Conservation (phyloP, 768 basidiomycete genomes). For the Lepiota brunneoincarnata region DNA sequence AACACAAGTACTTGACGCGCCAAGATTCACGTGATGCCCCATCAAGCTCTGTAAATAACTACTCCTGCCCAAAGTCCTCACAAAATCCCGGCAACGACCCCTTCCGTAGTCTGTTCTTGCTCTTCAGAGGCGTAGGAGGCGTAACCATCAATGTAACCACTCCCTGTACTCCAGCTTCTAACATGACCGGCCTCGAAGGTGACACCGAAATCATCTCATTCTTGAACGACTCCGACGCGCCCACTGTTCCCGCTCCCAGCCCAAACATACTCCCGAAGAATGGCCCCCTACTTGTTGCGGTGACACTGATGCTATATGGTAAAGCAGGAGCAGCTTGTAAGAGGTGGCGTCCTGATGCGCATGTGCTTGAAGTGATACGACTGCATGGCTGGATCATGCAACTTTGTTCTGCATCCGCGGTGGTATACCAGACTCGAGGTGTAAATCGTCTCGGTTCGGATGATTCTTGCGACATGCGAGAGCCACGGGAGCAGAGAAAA, state of each 20-base stretch:
- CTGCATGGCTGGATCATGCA: not conserved
- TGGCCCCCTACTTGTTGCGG: not conserved
- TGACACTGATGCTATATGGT: not conserved
- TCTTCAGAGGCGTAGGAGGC: slow-evolving; percentile 18
- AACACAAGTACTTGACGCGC: not conserved
- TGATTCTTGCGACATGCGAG: not conserved
- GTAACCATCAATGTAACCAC: slow-evolving; percentile 16
- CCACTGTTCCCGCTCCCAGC: not conserved
- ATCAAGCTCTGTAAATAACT: not conserved
- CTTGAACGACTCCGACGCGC: not conserved
- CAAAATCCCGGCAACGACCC: not conserved
- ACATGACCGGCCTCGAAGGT: slow-evolving; percentile 8
- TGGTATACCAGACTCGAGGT: slow-evolving; percentile 10
- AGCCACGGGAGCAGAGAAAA: slow-evolving; percentile 5
- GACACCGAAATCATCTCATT: slow-evolving; percentile 11
- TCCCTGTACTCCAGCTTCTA: slow-evolving; percentile 11
- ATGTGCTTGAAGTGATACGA: too few species aligned
- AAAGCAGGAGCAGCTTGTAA: not conserved
- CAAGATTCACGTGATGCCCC: not conserved
- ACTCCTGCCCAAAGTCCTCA: not conserved
- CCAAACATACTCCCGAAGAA: not conserved
- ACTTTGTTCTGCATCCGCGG: not conserved
- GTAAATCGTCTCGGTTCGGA: not conserved
- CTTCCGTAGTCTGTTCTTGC: not conserved
- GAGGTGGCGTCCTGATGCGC: too few species aligned